These are phyloP conservation scores for Oryza meyeriana DNA, from an alignment of 176 grass and related monocot species.

Conservation along the genomic window DNA sequence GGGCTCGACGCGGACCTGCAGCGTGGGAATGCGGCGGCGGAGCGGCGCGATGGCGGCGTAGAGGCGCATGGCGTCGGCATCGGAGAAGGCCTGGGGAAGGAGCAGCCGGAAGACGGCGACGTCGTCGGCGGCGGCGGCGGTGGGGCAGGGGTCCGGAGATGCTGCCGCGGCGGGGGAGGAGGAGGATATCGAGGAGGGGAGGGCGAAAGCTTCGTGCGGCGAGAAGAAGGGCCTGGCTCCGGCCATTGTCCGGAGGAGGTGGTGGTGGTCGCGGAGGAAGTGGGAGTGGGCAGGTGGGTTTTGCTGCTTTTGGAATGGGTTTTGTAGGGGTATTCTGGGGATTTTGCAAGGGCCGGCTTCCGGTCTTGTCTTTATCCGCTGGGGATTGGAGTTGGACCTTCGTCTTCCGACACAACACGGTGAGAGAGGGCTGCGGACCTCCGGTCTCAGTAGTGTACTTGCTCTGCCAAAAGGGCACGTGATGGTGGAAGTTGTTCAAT, in stretches of 20 bases:
- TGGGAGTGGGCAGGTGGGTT: not conserved
- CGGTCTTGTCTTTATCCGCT: too few relatives aligned
- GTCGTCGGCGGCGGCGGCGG: not conserved
- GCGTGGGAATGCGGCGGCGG: slow-evolving; percentile 8
- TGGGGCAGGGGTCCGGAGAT: not conserved
- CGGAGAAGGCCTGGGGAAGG: slow-evolving; percentile 32
- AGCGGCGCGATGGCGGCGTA: slow-evolving; percentile 40
- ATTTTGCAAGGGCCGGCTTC: too few relatives aligned
- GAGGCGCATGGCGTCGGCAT: slow-evolving; percentile 42
- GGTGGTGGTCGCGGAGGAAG: not conserved
- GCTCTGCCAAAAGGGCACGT: too few relatives aligned
- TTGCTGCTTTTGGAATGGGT: slow-evolving; percentile 11
- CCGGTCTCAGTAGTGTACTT: too few relatives aligned
- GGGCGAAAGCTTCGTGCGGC: slow-evolving; percentile 22
- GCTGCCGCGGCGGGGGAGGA: too few relatives aligned
- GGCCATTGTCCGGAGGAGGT: slow-evolving; percentile 10
- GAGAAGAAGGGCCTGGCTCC: slow-evolving; percentile 3
- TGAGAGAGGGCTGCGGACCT: too few relatives aligned
- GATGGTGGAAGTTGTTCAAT: too few relatives aligned
- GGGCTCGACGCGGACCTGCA: slow-evolving; percentile 41
- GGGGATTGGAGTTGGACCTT: too few relatives aligned
- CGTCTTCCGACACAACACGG: too few relatives aligned
- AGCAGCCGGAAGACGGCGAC: slow-evolving; percentile 38
- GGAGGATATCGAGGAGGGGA: not conserved
- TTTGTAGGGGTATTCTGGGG: not conserved